phyloP scores from a whole-genome alignment of 495 filamentous ascomycete genomes.

The Evansstolkia leycettana region DNA sequence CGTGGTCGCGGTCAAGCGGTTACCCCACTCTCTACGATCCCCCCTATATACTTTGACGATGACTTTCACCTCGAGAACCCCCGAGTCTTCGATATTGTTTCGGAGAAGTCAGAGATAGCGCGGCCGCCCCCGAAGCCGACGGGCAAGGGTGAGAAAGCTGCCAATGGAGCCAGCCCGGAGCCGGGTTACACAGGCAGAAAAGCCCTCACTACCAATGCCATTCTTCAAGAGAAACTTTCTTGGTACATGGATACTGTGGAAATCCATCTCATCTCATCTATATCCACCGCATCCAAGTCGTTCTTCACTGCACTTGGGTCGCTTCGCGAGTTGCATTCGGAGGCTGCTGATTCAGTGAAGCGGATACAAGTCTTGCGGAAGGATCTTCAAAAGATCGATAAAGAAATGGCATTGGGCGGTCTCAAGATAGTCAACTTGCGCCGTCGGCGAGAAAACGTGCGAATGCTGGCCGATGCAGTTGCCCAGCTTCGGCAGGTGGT shows the following conservation, averaged over 20 bases:
- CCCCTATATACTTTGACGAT: slow-evolving; percentile 85
- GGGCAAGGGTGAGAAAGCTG: slow-evolving; percentile 37
- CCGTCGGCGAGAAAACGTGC: slow-evolving; percentile 71
- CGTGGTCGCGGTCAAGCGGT: slow-evolving; percentile 44
- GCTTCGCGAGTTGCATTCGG: slow-evolving; percentile 76
- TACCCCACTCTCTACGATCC: slow-evolving; percentile 85
- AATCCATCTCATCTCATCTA: slow-evolving; percentile 91
- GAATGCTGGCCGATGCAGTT: slow-evolving; percentile 69
- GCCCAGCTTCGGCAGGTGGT: slow-evolving; percentile 72
- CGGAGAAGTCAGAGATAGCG: slow-evolving; percentile 88
- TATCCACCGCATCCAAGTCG: slow-evolving; percentile 85
- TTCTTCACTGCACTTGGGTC: slow-evolving; percentile 96
- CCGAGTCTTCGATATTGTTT: slow-evolving; percentile 91
- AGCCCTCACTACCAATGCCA: slow-evolving; percentile 89
- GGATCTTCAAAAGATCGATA: slow-evolving; percentile 69
- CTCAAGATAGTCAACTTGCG: slow-evolving; percentile 76
- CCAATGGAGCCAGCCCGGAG: slow-evolving; percentile 49
- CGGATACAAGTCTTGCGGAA: slow-evolving; percentile 71
- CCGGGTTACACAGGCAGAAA: slow-evolving; percentile 52
- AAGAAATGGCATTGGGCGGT: slow-evolving; percentile 77
- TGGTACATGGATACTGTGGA: slow-evolving; percentile 99
- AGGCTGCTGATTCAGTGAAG: slow-evolving; percentile 83
- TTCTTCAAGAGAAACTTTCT: slow-evolving; percentile 96
- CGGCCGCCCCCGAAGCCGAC: slow-evolving; percentile 45
- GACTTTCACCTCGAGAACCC: slow-evolving; percentile 95